Evolutionary conservation across 495 filamentous ascomycete genomes (phyloP).

Genomic region (Tuber umbilicatum): DNA sequence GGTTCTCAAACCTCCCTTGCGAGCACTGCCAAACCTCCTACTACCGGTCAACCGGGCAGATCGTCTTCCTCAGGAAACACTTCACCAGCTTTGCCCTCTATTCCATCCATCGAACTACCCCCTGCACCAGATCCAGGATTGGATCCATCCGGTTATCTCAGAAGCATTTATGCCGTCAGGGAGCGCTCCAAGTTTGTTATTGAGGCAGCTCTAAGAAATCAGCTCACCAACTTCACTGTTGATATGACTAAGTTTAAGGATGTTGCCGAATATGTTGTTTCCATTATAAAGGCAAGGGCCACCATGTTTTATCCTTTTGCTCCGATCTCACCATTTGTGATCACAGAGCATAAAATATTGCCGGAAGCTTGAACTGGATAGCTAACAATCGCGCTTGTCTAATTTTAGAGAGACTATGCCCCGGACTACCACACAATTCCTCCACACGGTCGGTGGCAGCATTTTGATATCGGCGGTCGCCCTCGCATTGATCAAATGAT

Average conservation of each 20-base stretch:
- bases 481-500: constrained; percentile 70
- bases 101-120: constrained; percentile 61
- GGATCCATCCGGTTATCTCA: constrained; percentile 86
- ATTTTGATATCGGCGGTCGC: constrained; percentile 76
- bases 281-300: constrained; percentile 81
- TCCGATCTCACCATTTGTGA: background rate
- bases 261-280: constrained; percentile 84
- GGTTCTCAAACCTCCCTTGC: constrained; percentile 53
- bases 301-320: background rate
- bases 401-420: constrained; percentile 71
- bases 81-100: constrained; percentile 46
- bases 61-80: constrained; percentile 43
- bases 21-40: constrained; percentile 37
- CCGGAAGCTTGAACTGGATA: background rate
- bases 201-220: constrained; percentile 68
- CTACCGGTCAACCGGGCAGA: constrained; percentile 34
- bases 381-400: constrained; percentile 8
- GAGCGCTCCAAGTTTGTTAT: constrained; percentile 67
- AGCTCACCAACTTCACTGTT: constrained; percentile 83
- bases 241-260: constrained; percentile 82
- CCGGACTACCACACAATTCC: constrained; percentile 80
- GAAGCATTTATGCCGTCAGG: constrained; percentile 81
- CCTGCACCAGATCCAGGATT: constrained; percentile 80
- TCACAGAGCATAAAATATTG: background rate
- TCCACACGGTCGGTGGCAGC: constrained; percentile 80